phyloP scores from a whole-genome alignment of 495 filamentous ascomycete species.

The Penicillium egyptiacum region DNA sequence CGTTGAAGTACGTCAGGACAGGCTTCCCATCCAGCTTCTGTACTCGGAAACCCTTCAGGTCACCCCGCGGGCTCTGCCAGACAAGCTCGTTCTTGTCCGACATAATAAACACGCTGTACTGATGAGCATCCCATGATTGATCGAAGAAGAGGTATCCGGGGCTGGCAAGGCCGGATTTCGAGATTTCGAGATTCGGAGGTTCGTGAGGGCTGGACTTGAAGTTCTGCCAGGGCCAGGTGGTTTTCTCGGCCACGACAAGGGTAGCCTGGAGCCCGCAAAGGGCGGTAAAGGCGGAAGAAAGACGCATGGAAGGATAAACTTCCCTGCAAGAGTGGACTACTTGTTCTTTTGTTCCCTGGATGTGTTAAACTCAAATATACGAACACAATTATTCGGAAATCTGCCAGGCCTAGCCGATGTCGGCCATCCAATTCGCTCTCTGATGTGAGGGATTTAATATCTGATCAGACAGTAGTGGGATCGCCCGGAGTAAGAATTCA shows the following conservation, averaged over 20 bases:
- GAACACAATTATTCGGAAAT: background rate
- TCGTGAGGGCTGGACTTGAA: slow-evolving; percentile 3
- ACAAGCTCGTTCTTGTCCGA: slow-evolving; percentile 4
- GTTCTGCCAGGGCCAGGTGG: slow-evolving; percentile 5
- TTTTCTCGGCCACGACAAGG: background rate
- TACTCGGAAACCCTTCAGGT: slow-evolving; percentile 3
- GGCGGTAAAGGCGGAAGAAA: background rate
- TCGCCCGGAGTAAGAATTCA: background rate
- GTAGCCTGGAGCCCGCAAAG: slow-evolving; percentile 2
- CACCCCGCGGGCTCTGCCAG: slow-evolving; percentile 1
- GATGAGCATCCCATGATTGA: slow-evolving; percentile 9
- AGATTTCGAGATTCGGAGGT: slow-evolving; percentile 1
- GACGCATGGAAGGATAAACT: background rate
- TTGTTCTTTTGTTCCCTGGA: background rate
- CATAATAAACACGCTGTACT: slow-evolving; percentile 8
- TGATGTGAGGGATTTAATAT: background rate
- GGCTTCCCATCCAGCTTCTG: slow-evolving; percentile 6
- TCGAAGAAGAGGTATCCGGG: slow-evolving; percentile 9
- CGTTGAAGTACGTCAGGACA: slow-evolving; percentile 10
- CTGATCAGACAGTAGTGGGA: background rate
- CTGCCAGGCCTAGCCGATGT: background rate
- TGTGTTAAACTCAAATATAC: slow-evolving; percentile 1
- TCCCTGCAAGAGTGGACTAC: background rate
- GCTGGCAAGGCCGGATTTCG: background rate
- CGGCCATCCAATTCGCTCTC: background rate